Conservation (phyloP, 768 basidiomycete species). For the Cystobasidium onofrii region DNA sequence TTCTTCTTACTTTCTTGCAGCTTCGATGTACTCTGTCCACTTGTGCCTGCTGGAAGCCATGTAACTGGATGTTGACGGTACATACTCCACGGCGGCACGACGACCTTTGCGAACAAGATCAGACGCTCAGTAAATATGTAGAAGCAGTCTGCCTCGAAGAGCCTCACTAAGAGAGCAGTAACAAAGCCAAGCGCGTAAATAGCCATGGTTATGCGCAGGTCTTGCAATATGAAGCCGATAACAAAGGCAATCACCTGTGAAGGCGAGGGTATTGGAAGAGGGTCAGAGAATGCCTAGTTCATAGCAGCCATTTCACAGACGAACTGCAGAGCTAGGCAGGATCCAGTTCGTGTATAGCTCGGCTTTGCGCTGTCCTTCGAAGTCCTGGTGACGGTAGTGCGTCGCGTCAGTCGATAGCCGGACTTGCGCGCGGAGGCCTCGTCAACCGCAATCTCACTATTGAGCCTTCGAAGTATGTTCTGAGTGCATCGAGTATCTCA, state of each 20-base stretch:
- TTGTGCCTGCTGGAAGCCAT: constrained; percentile 12
- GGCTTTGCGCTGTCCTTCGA: constrained; percentile 24
- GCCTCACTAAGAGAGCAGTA: neutral
- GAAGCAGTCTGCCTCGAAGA: no score
- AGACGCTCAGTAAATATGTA: no score
- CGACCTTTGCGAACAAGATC: neutral
- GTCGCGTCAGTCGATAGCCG: neutral
- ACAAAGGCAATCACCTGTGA: constrained; percentile 10
- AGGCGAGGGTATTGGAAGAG: no score
- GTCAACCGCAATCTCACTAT: constrained; percentile 18
- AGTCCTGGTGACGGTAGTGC: neutral
- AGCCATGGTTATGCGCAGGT: neutral
- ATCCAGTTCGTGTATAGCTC: constrained; percentile 15
- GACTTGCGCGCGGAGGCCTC: neutral
- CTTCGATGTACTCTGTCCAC: neutral
- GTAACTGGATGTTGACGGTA: constrained; percentile 4
- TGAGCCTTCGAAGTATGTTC: constrained; percentile 4
- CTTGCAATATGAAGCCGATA: constrained; percentile 13
- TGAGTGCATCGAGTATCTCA: neutral
- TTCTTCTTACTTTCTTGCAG: neutral
- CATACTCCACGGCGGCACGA: constrained; percentile 14
- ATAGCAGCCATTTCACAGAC: no score
- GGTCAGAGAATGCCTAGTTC: no score
- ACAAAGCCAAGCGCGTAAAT: constrained; percentile 13
- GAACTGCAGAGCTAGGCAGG: constrained; percentile 2